Base-by-base conservation (phyloP, 2,329 filamentous ascomycete genomes). In the Fusarium siculi region DNA sequence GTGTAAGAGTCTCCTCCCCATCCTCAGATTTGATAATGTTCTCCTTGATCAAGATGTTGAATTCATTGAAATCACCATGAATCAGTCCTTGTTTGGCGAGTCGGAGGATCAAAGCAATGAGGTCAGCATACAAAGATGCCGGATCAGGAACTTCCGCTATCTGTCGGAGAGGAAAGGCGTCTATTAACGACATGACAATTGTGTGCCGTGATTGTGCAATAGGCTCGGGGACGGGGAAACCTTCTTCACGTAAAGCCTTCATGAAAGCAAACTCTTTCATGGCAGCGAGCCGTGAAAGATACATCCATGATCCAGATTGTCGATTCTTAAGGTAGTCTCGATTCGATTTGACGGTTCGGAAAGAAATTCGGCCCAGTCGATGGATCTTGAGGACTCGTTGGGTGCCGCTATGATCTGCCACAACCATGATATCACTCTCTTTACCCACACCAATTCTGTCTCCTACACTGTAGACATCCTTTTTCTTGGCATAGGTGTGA, bases 61-160 rank as follows among this genome's bases (percentile, higher is more conserved):
- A 99, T 82, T 99, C 97, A 85, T 99, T 99, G 85, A 97, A 99
- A 81, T 99, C 96, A 70, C 96, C 96, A 80, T 99, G 96, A 70
- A 99, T 99, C 53, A 99, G 85, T 11, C 96, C 96, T 75, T 95
- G 91, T 70, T 90, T 90, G 10, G 96, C 96, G 44, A 99, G 87
- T 34, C 91, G 89, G 47, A 99, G 85, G 63, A 99, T 94, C 76
- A 98, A 89, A 46, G 90, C 88, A 79, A 99, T 97, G 39, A 99
- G 86, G 68, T 98, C 94, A n/a, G 91, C 92, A 80, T 99, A 99
- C 10, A 99, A 87, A n/a, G 85, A 85, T 6, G 94, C 93, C 0
- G 96, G 94, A 75, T 98, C 90, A 37, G 94, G 93, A 4, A 99
- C 92, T 32, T 88, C 88, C 16, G 94, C 90, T 68, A 99, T 94